These are phyloP conservation scores for Tricholoma furcatifolium DNA, from an alignment of 768 basidiomycete genomes.

Conservation along the genomic window DNA sequence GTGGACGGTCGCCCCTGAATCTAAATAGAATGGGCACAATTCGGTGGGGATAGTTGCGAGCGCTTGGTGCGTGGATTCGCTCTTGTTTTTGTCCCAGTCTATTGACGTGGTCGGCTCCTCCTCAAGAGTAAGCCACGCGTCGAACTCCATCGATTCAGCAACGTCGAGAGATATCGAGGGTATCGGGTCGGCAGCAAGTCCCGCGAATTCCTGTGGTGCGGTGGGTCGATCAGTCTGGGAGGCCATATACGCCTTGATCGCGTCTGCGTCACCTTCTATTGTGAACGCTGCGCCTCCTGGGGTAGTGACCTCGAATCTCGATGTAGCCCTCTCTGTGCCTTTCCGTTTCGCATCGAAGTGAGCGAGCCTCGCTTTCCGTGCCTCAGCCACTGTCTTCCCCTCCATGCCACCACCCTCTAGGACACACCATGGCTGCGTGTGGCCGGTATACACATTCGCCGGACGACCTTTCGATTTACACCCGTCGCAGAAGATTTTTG, in stretches of 20 bases:
- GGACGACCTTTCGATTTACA: background rate
- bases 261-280: background rate
- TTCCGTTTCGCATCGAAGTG: background rate
- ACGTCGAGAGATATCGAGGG: background rate
- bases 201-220: background rate
- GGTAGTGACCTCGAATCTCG: background rate
- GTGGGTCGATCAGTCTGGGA: no score
- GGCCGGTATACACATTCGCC: background rate
- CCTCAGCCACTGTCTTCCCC: background rate
- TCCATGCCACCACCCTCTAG: no score
- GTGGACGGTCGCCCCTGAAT: no score
- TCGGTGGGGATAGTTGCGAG: background rate
- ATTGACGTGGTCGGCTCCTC: no score
- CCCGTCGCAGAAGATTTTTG: background rate
- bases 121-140: no score
- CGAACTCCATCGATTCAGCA: background rate
- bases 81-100: background rate
- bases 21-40: background rate
- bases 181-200: background rate
- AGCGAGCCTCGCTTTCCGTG: background rate
- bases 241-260: background rate
- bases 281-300: background rate
- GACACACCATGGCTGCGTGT: no score
- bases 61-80: background rate
- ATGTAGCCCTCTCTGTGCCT: background rate